phyloP scores from a whole-genome alignment of 1,284 basidiomycete genomes.

The Neolentinus lepideus region DNA sequence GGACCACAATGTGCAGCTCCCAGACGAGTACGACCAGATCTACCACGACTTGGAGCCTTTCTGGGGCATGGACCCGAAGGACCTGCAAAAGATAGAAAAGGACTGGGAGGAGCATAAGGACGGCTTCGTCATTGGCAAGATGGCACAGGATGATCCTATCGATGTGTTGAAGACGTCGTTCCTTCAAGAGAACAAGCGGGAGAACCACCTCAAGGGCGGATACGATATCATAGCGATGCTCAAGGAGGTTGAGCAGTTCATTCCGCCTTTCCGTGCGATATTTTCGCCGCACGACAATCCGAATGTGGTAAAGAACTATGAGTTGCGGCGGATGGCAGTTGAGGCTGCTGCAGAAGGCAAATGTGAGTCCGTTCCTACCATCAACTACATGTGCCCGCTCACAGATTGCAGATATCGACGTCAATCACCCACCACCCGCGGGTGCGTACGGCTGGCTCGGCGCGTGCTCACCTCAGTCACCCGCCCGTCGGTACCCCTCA shows the following conservation, averaged over 20 bases:
- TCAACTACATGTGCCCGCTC: background rate
- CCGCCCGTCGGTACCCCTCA: conserved; percentile 19
- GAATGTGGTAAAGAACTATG: conserved; percentile 18
- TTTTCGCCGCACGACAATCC: conserved; percentile 25
- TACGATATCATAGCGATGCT: conserved; percentile 28
- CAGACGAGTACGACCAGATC: conserved; percentile 55
- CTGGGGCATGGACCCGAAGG: conserved; percentile 43
- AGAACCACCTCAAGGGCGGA: conserved; percentile 21
- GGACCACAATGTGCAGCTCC: conserved; percentile 45
- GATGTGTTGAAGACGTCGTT: conserved; percentile 25
- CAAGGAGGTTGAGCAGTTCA: conserved; percentile 32
- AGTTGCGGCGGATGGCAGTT: conserved; percentile 15
- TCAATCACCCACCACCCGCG: conserved; percentile 24
- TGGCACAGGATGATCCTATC: conserved; percentile 18
- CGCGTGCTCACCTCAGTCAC: conserved; percentile 33
- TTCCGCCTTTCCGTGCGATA: conserved; percentile 22
- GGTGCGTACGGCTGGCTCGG: conserved; percentile 32
- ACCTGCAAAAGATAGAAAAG: conserved; percentile 29
- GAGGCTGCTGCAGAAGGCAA: conserved; percentile 19
- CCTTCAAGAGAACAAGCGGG: conserved; percentile 18
- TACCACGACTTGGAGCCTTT: conserved; percentile 44
- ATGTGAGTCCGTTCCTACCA: conserved; percentile 15
- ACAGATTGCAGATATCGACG: conserved; percentile 25
- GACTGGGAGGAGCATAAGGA: conserved; percentile 25
- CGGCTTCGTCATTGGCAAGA: conserved; percentile 30